Evolutionary conservation across 1,284 basidiomycete genomes (phyloP), one percentile per base, ranked within the genome.

Genomic region (Meira nashicola): DNA sequence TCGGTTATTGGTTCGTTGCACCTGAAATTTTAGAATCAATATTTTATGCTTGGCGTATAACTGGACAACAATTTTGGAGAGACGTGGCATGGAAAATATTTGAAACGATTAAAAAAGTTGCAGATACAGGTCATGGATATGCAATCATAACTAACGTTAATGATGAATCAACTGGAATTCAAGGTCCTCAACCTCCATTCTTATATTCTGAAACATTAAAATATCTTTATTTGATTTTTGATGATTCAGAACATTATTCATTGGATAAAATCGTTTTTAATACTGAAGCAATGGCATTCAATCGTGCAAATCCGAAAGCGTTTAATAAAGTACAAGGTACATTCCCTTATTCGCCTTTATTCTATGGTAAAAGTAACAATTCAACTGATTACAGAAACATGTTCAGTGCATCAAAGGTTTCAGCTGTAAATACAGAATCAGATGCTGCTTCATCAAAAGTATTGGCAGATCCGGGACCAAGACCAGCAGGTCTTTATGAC

Each of bases 11-110:
- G 55, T n/a, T 56, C 25, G 23, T 14, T 37, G 15, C 41, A 17
- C 55, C 55, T 39, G 73, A 76, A 58, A 65, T 69, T 53, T 51
- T 74, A 59, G 71, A 76, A 47, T 63, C 60, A 17, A 53, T 72
- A 11, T 67, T 67, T 39, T 66, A 66, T 48, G 60, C 58, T 15
- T 76, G 62, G 38, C 60, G 73, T 11, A 63, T 65, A 21, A 74
- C 70, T 1, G 72, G 72, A n/a, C 68, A 76, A 51, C n/a, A 60
- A 15, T 54, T 56, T 21, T 70, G 93, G 76, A 86, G 93, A 25
- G 85, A 88, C 40, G 84, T 86, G 70, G 92, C 89, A 15, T 95
- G 92, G 92, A 75, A 82, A 53, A 92, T 94, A 59, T 95, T 94
- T 82, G 81, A 88, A 74, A 85, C 90, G 1, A 93, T 95, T 68